Evolutionary conservation across 805 yeast genomes (phyloP), one percentile per base, ranked within the genome.

Genomic region (Lachancea waltii): DNA sequence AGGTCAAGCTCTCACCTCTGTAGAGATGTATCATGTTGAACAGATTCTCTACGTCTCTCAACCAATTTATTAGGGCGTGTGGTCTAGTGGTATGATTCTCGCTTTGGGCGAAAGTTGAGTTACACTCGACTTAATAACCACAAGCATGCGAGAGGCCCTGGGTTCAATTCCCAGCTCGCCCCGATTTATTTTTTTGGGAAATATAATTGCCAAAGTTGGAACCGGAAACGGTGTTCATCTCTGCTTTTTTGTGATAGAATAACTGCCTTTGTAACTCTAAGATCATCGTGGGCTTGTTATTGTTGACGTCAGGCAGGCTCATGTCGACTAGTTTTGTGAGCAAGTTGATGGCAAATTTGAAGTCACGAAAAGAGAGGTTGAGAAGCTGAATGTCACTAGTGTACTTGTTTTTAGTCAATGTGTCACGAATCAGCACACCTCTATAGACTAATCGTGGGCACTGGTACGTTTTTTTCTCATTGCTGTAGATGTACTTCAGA

Each of bases 21-120:
- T n/a, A n/a, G n/a, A n/a, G n/a, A n/a, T n/a, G n/a, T n/a, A n/a
- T n/a, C n/a, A n/a, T n/a, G n/a, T n/a, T n/a, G n/a, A n/a, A n/a
- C n/a, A n/a, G n/a, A n/a, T n/a, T n/a, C n/a, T n/a, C n/a, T n/a
- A n/a, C n/a, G n/a, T n/a, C n/a, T n/a, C n/a, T n/a, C n/a, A n/a
- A n/a, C n/a, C 26, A 35, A 27, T 35, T 27, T 6, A 10, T 16
- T 14, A n/a, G 61, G 61, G 61, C 65, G 65, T 58, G 65, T 68
- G 70, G 73, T 68, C 72, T 67, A 68, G 72, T 67, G 72, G 73
- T 67, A 68, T 68, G 72, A 67, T 67, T 68, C 72, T 67, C 69
- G 72, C 72, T 68, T 67, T 67, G 72, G 72, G 72, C 40, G 41
- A 35, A 42, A 40, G 32, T 42, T 38, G 40, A 32, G 36, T 20